Conservation (phyloP, 129 eudicot genomes). For the Flaveria brownii region DNA sequence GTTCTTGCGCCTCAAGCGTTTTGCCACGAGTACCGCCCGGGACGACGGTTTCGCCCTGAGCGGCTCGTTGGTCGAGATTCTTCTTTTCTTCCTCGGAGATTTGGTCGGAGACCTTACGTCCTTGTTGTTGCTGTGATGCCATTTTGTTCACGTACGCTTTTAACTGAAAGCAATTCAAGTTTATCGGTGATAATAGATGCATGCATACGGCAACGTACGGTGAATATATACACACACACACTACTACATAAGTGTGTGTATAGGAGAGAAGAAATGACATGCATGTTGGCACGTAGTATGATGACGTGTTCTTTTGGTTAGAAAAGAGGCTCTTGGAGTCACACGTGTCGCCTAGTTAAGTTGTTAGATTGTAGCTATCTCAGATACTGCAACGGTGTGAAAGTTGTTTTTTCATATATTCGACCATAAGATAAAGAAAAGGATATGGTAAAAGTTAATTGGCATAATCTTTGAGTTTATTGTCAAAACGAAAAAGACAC, state of each 20-base stretch:
- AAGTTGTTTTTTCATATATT: no score
- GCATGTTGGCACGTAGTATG: constrained; percentile 35
- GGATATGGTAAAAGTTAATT: no score
- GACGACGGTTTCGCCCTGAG: constrained; percentile 38
- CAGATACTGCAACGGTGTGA: background rate
- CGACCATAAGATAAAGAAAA: no score
- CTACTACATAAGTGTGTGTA: background rate
- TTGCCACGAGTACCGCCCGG: constrained; percentile 38
- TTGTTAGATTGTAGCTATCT: constrained; percentile 20
- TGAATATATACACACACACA: background rate
- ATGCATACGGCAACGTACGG: no score
- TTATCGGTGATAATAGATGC: no score
- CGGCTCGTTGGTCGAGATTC: constrained; percentile 37
- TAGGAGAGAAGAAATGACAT: constrained; percentile 11
- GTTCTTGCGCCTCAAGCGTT: constrained; percentile 39
- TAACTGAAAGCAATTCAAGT: no score
- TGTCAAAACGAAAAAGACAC: no score
- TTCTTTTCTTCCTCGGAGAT: constrained; percentile 36
- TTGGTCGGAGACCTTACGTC: constrained; percentile 26
- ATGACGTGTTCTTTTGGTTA: constrained; percentile 7
- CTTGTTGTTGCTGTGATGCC: constrained; percentile 41
- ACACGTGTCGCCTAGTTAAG: constrained; percentile 23
- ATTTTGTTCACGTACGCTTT: background rate
- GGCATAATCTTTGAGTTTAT: no score
- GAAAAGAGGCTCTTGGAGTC: background rate